Percentiles rank a stretch among this genome's conserved stretches.
These are phyloP conservation scores for Pogostemon cablin DNA, from an alignment of 257 asterid genomes.

Conservation along the genomic window DNA sequence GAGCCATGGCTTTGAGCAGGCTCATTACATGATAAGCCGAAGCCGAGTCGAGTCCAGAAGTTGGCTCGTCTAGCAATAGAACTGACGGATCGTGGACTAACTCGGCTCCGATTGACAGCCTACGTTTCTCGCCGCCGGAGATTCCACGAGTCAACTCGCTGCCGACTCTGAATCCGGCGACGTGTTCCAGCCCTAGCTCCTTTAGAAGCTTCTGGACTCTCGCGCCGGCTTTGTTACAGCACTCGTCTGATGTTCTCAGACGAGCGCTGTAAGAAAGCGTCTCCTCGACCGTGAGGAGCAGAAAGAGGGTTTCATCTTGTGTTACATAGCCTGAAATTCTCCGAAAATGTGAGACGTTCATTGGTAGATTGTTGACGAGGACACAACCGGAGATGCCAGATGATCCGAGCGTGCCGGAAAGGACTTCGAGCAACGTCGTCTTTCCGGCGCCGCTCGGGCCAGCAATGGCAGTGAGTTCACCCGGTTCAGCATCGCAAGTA, in stretches of 20 bases:
- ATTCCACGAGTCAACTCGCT: slow-evolving; percentile 55
- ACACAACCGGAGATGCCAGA: slow-evolving; percentile 45
- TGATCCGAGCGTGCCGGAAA: slow-evolving; percentile 50
- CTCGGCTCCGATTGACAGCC: slow-evolving; percentile 75
- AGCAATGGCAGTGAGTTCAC: slow-evolving; percentile 73
- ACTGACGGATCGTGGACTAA: slow-evolving; percentile 77
- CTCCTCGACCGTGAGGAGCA: slow-evolving; percentile 76
- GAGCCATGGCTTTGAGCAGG: slow-evolving; percentile 64
- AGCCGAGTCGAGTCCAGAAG: slow-evolving; percentile 87
- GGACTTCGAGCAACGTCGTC: slow-evolving; percentile 68
- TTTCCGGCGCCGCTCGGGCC: slow-evolving; percentile 94
- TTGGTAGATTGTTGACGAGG: slow-evolving; percentile 52
- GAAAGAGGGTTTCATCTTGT: slow-evolving; percentile 74
- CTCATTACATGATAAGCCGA: slow-evolving; percentile 62
- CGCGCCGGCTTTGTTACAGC: slow-evolving; percentile 19
- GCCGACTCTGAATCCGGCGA: slow-evolving; percentile 53
- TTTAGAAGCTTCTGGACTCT: slow-evolving; percentile 51
- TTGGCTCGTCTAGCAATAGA: slow-evolving; percentile 77
- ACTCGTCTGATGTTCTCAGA: slow-evolving; percentile 44
- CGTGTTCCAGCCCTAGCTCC: slow-evolving; percentile 66
- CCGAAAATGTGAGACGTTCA: slow-evolving; percentile 50
- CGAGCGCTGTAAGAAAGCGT: slow-evolving; percentile 67
- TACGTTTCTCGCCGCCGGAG: slow-evolving; percentile 83
- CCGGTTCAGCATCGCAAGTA: slow-evolving; percentile 59
- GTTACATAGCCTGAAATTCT: slow-evolving; percentile 70